Conservation (phyloP, 139 green algal species). For the Haematococcus lacustris region DNA sequence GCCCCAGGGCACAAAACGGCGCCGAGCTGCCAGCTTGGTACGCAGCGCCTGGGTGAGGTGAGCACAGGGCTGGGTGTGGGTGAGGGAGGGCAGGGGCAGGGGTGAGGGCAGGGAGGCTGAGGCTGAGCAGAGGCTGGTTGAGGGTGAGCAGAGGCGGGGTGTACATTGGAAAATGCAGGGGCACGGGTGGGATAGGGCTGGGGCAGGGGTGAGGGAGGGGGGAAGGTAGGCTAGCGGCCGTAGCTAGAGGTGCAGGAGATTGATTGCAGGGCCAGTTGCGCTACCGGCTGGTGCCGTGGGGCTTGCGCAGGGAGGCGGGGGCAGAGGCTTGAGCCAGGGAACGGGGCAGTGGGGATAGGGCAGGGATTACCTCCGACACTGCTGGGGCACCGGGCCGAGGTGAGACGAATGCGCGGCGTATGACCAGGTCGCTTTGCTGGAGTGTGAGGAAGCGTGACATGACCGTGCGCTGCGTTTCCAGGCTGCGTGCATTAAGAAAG, state of each 20-base stretch:
- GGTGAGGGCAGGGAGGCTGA: not conserved
- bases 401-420: slow-evolving; percentile 59
- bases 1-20: slow-evolving; percentile 77
- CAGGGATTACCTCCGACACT: slow-evolving; percentile 31
- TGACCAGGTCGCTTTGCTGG: slow-evolving; percentile 32
- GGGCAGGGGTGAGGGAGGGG: not conserved
- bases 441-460: slow-evolving; percentile 59
- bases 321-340: not conserved
- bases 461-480: slow-evolving; percentile 45
- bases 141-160: not conserved
- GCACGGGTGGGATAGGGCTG: not conserved
- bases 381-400: slow-evolving; percentile 44
- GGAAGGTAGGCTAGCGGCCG: not conserved
- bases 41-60: slow-evolving; percentile 42
- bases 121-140: not conserved
- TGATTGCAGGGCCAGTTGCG: not conserved
- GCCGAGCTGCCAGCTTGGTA: slow-evolving; percentile 50
- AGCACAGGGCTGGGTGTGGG: not conserved
- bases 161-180: not conserved
- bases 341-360: not conserved
- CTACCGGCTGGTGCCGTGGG: slow-evolving; percentile 1
- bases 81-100: not conserved
- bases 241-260: not conserved
- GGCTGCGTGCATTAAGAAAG: slow-evolving; percentile 28
- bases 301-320: not conserved